These are phyloP conservation scores for Tardiomyces blankii DNA, from an alignment of 1,139 yeast genomes.

Conservation along the genomic window DNA sequence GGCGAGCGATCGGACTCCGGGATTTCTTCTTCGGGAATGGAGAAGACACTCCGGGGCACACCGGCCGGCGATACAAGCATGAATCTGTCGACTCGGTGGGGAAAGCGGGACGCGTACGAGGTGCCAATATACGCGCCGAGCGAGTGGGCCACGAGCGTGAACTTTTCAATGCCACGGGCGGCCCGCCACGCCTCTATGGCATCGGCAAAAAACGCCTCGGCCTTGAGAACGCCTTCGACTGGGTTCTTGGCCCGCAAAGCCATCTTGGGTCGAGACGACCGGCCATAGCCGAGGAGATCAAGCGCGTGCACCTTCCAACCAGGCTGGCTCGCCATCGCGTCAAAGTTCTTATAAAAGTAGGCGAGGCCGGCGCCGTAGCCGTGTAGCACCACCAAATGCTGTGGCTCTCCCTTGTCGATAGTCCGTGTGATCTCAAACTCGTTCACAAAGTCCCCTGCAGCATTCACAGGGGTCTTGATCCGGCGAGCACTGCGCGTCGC, in stretches of 20 bases:
- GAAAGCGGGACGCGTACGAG: slow-evolving; percentile 67
- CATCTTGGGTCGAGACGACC: slow-evolving; percentile 54
- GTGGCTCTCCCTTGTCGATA: slow-evolving; percentile 6
- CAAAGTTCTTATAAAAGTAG: slow-evolving; percentile 71
- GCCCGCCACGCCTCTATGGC: slow-evolving; percentile 78
- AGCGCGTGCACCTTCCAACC: slow-evolving; percentile 54
- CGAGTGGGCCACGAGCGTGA: slow-evolving; percentile 81
- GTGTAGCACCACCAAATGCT: slow-evolving; percentile 55
- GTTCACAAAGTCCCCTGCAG: slow-evolving; percentile 39
- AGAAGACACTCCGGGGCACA: slow-evolving; percentile 31
- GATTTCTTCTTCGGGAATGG: slow-evolving; percentile 19
- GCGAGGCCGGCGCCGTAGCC: slow-evolving; percentile 91
- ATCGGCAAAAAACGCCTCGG: slow-evolving; percentile 70
- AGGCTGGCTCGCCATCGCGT: slow-evolving; percentile 29
- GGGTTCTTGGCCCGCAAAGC: slow-evolving; percentile 19
- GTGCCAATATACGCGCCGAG: slow-evolving; percentile 84
- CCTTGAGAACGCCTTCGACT: slow-evolving; percentile 24
- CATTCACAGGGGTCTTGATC: background rate
- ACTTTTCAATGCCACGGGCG: slow-evolving; percentile 36
- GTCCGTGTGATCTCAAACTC: slow-evolving; percentile 36
- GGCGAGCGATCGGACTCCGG: slow-evolving; percentile 5
- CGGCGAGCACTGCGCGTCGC: background rate
- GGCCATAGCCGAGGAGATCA: slow-evolving; percentile 80
- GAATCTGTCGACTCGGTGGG: slow-evolving; percentile 51
- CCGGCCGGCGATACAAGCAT: slow-evolving; percentile 86